phyloP scores from a whole-genome alignment of 305 asterid genomes.

The Solanum hybrid region DNA sequence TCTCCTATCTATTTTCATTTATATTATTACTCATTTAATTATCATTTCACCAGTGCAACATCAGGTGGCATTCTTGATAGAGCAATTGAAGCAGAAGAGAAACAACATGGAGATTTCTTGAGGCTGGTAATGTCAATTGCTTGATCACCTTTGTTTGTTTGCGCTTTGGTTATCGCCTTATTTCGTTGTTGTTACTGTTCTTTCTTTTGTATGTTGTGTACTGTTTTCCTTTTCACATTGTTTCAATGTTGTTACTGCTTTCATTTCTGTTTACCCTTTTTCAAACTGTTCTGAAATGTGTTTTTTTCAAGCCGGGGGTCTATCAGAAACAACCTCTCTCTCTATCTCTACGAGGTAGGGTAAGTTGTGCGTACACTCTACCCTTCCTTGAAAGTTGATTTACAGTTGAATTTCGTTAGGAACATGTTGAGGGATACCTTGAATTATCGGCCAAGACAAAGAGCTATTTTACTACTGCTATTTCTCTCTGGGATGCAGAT shows the following conservation, averaged over 20 bases:
- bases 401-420: conserved; percentile 32
- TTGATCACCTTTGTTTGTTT: background rate
- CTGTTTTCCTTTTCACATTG: background rate
- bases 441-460: conserved; percentile 89
- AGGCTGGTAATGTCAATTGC: conserved; percentile 42
- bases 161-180: background rate
- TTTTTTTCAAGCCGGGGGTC: background rate
- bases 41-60: conserved; percentile 44
- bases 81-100: conserved; percentile 84
- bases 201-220: background rate
- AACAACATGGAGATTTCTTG: conserved; percentile 67
- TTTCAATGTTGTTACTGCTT: background rate
- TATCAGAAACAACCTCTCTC: background rate
- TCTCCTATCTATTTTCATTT: background rate
- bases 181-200: background rate
- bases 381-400: background rate
- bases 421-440: conserved; percentile 94
- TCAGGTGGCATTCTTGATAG: conserved; percentile 89
- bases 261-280: background rate
- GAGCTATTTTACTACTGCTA: conserved; percentile 70
- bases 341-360: background rate
- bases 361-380: background rate
- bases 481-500: conserved; percentile 86
- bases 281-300: background rate
- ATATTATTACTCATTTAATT: background rate